A percentile compares a stretch with the other conserved stretches of the same genome.
These are phyloP conservation scores for Thraustochytrium sp. DNA, from an alignment of 352 stramenopile genomes.

Conservation along the genomic window DNA sequence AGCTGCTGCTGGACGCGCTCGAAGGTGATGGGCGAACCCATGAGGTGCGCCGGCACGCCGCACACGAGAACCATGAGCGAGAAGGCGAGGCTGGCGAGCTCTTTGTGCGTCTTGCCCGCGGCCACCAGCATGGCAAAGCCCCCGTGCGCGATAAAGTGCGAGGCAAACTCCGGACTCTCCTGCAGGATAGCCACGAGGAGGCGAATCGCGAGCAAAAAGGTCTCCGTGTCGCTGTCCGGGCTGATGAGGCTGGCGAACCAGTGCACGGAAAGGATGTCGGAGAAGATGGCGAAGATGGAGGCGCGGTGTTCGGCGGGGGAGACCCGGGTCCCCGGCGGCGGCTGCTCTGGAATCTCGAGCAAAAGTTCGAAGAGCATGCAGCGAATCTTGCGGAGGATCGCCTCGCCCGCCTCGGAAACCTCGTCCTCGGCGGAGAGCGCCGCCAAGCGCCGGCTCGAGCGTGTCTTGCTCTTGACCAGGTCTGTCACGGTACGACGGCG, in stretches of 20 bases:
- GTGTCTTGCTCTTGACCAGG: conserved; percentile 1
- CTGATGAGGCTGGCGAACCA: conserved; percentile 18
- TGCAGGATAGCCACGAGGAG: conserved; percentile 27
- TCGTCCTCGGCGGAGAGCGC: background rate
- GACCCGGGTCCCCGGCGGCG: background rate
- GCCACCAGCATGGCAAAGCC: conserved; percentile 25
- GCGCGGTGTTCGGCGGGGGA: background rate
- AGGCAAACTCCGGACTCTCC: conserved; percentile 23
- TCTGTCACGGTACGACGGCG: conserved; percentile 15
- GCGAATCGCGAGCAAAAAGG: conserved; percentile 11
- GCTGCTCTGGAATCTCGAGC: conserved; percentile 2
- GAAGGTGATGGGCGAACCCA: background rate
- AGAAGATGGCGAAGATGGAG: background rate
- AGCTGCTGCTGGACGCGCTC: background rate
- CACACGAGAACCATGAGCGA: background rate
- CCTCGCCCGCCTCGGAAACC: background rate
- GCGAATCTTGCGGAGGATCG: conserved; percentile 18
- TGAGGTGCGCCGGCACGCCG: background rate
- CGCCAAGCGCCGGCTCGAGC: background rate
- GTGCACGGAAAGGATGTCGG: conserved; percentile 36
- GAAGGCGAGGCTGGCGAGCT: background rate
- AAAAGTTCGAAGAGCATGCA: conserved; percentile 32
- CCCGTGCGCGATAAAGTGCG: conserved; percentile 7
- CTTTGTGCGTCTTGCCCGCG: background rate
- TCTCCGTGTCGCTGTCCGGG: background rate